Evolutionary conservation across 306 rosid genomes (phyloP).

Genomic region (Pyrus pyrifolia): DNA sequence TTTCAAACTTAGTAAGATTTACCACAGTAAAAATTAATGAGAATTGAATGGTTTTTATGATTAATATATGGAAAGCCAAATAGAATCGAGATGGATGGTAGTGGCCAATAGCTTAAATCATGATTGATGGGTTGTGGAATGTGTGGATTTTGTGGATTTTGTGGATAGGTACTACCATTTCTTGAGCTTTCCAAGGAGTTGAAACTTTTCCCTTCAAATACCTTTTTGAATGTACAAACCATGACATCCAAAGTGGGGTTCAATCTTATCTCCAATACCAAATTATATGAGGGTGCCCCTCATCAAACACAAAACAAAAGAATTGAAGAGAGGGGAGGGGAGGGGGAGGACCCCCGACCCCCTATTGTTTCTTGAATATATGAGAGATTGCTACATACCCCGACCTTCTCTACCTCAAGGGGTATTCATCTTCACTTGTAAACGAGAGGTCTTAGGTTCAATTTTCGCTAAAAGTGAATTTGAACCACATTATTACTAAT

Average conservation of each 20-base stretch:
- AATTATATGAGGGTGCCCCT: slow-evolving; percentile 30
- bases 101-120: slow-evolving; percentile 20
- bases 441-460: too few relatives aligned
- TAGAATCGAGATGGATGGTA: slow-evolving; percentile 11
- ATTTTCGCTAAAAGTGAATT: too few relatives aligned
- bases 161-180: slow-evolving; percentile 5
- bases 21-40: not conserved
- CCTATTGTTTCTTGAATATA: not conserved
- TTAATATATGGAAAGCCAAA: slow-evolving; percentile 13
- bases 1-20: not conserved
- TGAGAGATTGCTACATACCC: too few relatives aligned
- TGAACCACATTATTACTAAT: too few relatives aligned
- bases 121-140: slow-evolving; percentile 6
- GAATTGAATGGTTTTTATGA: slow-evolving; percentile 11
- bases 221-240: slow-evolving; percentile 14
- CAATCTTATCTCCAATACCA: slow-evolving; percentile 25
- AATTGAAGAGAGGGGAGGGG: not conserved
- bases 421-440: too few relatives aligned
- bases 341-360: slow-evolving; percentile 22
- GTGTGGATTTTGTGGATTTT: not conserved
- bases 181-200: not conserved
- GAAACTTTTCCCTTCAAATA: not conserved
- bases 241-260: slow-evolving; percentile 33
- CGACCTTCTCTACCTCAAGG: too few relatives aligned
- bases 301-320: slow-evolving; percentile 17